Evolutionary conservation across 129 eudicot species (phyloP), one percentile per base, ranked within the genome.

Genomic region (sunflower (Helianthus annuus)): DNA sequence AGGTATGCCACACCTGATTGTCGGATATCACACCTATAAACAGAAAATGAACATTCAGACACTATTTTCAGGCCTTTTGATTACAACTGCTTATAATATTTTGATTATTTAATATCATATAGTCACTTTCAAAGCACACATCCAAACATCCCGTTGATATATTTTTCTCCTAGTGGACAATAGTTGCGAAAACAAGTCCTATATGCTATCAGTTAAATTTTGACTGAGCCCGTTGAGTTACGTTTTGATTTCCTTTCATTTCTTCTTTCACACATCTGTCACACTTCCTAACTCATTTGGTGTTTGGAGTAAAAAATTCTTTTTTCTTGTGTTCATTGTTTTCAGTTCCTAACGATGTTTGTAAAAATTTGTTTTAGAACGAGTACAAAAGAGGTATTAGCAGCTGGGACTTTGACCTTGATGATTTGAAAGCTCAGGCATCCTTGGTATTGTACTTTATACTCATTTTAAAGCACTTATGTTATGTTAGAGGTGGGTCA

Each of bases 351-450:
- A 54, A 64, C 51, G 44, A 16, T 29, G 9, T 22, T 57, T 83
- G 15, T 49, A 4, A 39, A 39, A 52, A 72, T 40, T 32, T 82
- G 46, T 83, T 39, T 65, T 54, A 81, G 99, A 84, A 84, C 78
- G 99, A 94, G 84, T 94, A 94, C 72, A 94, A 94, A 86, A 84
- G 96, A 75, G 97, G 97, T 60, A 94, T 94, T 49, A 94, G 99
- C 68, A 68, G 96, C 40, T 94, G 99, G 99, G 87, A 90, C 84
- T 94, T 94, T 62, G 81, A 94, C 81, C 89, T 94, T 57, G 99
- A 90, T 69, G 99, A 94, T 78, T 71, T 94, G 80, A 94, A 94
- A 85, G 97, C 91, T 66, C 96, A 94, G 81, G 99, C 99, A 61
- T 84, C 97, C 85, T 68, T 90, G 96, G 99, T 94, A 88, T 77